These are phyloP conservation scores for Globomyces pollinis-pini DNA, from an alignment of 192 early-diverging fungal species.

Conservation along the genomic window DNA sequence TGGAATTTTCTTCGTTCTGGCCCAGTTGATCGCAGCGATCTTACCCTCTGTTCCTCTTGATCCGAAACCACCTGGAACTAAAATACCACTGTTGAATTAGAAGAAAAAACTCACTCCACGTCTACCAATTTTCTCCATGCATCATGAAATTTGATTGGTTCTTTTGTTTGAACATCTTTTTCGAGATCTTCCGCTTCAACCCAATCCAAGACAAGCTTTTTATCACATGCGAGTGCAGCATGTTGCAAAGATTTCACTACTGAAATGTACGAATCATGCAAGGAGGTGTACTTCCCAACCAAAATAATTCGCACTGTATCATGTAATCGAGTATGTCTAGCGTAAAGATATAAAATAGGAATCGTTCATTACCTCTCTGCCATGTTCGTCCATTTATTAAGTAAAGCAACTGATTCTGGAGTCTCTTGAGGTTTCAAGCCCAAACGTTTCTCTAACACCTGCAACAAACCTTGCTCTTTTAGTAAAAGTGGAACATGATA, in stretches of 20 bases:
- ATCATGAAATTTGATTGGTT: slow-evolving; percentile 92
- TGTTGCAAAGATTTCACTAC: slow-evolving; percentile 96
- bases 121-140: slow-evolving; percentile 85
- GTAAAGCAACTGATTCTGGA: slow-evolving; percentile 55
- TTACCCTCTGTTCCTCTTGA: slow-evolving; percentile 94
- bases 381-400: slow-evolving; percentile 82
- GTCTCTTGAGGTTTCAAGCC: slow-evolving; percentile 59
- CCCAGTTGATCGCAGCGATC: slow-evolving; percentile 90
- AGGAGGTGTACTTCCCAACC: slow-evolving; percentile 94
- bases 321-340: slow-evolving; percentile 65
- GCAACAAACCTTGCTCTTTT: slow-evolving; percentile 75
- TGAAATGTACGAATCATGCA: slow-evolving; percentile 96
- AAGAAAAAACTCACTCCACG: no score
- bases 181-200: slow-evolving; percentile 94
- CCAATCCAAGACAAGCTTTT: slow-evolving; percentile 76
- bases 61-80: slow-evolving; percentile 98
- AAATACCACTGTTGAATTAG: no score
- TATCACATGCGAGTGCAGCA: slow-evolving; percentile 75
- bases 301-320: slow-evolving; percentile 82
- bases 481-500: slow-evolving; percentile 95
- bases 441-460: slow-evolving; percentile 73
- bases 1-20: slow-evolving; percentile 93
- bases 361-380: no score
- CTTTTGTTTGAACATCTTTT: slow-evolving; percentile 53
- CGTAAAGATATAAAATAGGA: no score